Evolutionary conservation across 1,284 basidiomycete genomes (phyloP), one percentile per base, ranked within the genome.

Genomic region (Xanthoconium separans): DNA sequence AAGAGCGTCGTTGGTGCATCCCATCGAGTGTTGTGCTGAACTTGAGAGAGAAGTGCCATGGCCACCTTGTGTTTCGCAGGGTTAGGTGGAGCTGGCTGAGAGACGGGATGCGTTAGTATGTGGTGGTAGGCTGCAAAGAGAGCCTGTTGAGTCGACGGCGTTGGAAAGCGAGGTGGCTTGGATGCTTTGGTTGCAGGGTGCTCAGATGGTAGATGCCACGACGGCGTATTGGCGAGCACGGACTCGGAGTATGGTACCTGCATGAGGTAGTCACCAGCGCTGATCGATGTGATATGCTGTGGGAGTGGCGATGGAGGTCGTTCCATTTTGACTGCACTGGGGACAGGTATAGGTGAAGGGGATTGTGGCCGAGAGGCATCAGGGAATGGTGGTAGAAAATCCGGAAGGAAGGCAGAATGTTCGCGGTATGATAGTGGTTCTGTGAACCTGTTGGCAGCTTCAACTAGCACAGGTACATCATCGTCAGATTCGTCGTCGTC

Each of bases 91-190:
- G 50, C 56, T 5, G 61, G 62, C 41, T 68, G 18, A 75, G 74
- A 3, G 77, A 79, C 24, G 75, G 70, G 85, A 59, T 88, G 81
- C 1, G 55, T 61, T 15, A 61, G 22, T 48, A 88, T 82, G 59
- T 90, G 82, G 58, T 88, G 87, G 62, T 87, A 89, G 4, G 87
- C 87, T 7, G 75, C 73, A 40, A 86, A 65, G n/a, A 89, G 76
- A 0, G 85, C 74, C 1, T 77, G 83, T 61, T 87, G 84, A 11
- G 79, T 77, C 54, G 79, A 77, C 0, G 80, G 82, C 0, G 64
- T 69, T 20, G 75, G 63, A 29, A 74, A 65, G 6, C 69, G 69
- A 18, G 58, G 27, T 15, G 58, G 51, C 40, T 53, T 68, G 53
- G 47, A 58, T 27, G 44, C 54, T 50, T 44, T 59, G 5, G 64